These are phyloP conservation scores for Gossypium trilobum DNA, from an alignment of 441 rosid species.

Conservation along the genomic window DNA sequence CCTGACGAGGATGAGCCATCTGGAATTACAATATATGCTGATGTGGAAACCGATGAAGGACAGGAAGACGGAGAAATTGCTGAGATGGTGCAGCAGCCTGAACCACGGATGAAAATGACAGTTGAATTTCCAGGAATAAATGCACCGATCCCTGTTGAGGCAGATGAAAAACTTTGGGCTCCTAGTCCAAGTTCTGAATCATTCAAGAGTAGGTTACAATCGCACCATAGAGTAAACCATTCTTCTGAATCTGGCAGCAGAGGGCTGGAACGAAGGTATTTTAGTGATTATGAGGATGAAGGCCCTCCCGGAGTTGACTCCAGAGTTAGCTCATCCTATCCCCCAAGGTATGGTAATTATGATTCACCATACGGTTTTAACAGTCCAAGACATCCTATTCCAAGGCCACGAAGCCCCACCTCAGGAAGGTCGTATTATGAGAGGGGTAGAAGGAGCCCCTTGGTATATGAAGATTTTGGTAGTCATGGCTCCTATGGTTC, in stretches of 20 bases:
- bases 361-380: slow-evolving; percentile 20
- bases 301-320: slow-evolving; percentile 53
- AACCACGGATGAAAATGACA: slow-evolving; percentile 46
- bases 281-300: slow-evolving; percentile 34
- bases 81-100: slow-evolving; percentile 27
- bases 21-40: slow-evolving; percentile 68
- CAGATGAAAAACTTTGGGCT: slow-evolving; percentile 63
- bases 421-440: slow-evolving; percentile 32
- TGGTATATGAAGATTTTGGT: slow-evolving; percentile 25
- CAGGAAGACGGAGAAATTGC: slow-evolving; percentile 70
- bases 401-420: slow-evolving; percentile 23
- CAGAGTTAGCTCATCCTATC: slow-evolving; percentile 30
- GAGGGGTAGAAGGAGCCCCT: slow-evolving; percentile 34
- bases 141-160: slow-evolving; percentile 71
- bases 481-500: slow-evolving; percentile 21
- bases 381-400: slow-evolving; percentile 13
- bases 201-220: slow-evolving; percentile 26
- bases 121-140: slow-evolving; percentile 77
- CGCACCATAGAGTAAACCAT: slow-evolving; percentile 26
- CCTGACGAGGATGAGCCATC: slow-evolving; percentile 57
- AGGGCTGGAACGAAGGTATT: slow-evolving; percentile 38
- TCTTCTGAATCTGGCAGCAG: slow-evolving; percentile 36
- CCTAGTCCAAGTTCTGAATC: slow-evolving; percentile 31
- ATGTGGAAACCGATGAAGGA: slow-evolving; percentile 44
- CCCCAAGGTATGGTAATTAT: slow-evolving; percentile 37